Conservation (phyloP, 331 rosid genomes). For the Pyrus hybrid region DNA sequence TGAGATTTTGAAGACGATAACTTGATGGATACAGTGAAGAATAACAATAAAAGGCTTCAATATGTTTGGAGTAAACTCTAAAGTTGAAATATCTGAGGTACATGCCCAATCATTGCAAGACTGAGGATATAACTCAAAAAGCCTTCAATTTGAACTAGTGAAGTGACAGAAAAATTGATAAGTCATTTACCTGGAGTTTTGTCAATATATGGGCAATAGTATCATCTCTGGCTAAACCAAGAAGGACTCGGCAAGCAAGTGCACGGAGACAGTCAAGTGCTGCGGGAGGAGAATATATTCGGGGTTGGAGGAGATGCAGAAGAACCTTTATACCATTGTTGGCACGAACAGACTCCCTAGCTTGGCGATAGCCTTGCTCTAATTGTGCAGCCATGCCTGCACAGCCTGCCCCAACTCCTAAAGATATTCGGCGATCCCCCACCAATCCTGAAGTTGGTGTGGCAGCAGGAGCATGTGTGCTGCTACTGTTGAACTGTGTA, state of each 20-base stretch:
- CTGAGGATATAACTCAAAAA: no score
- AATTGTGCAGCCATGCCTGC: slow-evolving; percentile 91
- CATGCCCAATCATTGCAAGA: not conserved
- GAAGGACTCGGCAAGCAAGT: slow-evolving; percentile 87
- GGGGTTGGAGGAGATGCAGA: slow-evolving; percentile 82
- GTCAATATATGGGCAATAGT: slow-evolving; percentile 93
- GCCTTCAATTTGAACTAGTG: no score
- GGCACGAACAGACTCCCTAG: slow-evolving; percentile 86
- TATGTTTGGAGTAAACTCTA: not conserved
- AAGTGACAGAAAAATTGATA: not conserved
- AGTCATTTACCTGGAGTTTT: slow-evolving; percentile 73
- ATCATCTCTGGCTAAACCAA: slow-evolving; percentile 96
- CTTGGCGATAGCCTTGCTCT: slow-evolving; percentile 85
- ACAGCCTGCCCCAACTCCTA: slow-evolving; percentile 92
- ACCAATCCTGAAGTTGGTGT: slow-evolving; percentile 79
- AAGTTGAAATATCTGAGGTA: not conserved
- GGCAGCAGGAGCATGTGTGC: slow-evolving; percentile 51
- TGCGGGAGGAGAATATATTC: slow-evolving; percentile 83
- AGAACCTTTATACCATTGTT: slow-evolving; percentile 93
- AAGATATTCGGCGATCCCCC: slow-evolving; percentile 89
- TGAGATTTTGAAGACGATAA: not conserved
- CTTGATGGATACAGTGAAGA: not conserved
- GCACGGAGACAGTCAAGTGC: slow-evolving; percentile 94
- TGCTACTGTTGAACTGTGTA: slow-evolving; percentile 33
- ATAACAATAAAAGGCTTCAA: not conserved